Base-by-base conservation (phyloP, 441 rosid species). In the Populus hybrid region DNA sequence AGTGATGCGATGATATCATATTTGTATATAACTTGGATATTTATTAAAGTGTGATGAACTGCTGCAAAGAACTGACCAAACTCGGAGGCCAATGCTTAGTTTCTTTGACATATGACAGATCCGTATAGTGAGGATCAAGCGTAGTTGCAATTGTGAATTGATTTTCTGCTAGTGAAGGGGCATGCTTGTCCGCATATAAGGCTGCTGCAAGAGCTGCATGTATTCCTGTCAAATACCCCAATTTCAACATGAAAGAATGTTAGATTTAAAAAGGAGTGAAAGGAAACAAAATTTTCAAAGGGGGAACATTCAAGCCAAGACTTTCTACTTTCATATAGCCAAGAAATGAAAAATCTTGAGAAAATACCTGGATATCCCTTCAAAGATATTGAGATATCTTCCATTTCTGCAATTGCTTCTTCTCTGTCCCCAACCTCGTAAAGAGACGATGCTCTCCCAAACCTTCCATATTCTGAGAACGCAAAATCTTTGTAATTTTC, bases 71-170 rank as follows among this genome's bases (percentile, higher is more conserved):
- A 78, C 86, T 87, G 77, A 90, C 82, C 87, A 90, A 81, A 85
- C 93, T 88, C 5, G 93, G 91, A 59, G 93, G 93, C 91, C 91
- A 88, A 67, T 90, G 90, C 84, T 87, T 90, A 1, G 84, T 87
- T 67, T 88, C 89, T 79, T 83, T 87, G 3, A 24, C 24, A 24
- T 24, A 24, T 24, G 24, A 24, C 24, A 24, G 24, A 24, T 24
- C 24, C 24, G 24, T 24, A 24, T 24, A 24, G 24, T 24, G 24
- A 24, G 24, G 24, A 24, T 24, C 24, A 24, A 24, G 24, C 24
- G 24, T 24, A 24, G 24, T 24, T 24, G 24, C 24, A 24, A 24
- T 24, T 24, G 24, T 24, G 24, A 24, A 24, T 24, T 24, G 24
- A 24, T 24, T 24, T 24, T 24, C 24, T 24, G 24, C 24, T 24